Evolutionary conservation across 352 stramenopile species (phyloP), one percentile per base, ranked within the genome.

Genomic region (Globisporangium viniferum): DNA sequence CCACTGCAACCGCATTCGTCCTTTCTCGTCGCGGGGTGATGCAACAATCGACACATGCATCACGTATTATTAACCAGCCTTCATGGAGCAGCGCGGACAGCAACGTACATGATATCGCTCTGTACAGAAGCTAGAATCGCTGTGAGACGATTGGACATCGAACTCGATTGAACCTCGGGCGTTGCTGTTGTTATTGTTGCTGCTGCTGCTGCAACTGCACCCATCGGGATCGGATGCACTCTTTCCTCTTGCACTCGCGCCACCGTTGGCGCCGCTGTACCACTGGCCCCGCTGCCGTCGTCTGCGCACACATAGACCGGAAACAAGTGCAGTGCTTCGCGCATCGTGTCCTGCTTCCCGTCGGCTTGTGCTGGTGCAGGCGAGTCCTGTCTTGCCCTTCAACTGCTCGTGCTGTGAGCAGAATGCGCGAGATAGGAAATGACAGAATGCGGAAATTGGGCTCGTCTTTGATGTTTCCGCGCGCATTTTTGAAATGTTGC

Each of bases 271-370:
- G 62, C 66, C 24, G 69, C 76, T 48, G 33, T 10, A 10, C 56
- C 33, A 12, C 31, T 29, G 10, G 4, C 22, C 33, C n/a, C 56
- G 33, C 6, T 60, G 3, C 29, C 1, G 12, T 82, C 76, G 20
- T 67, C 59, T 9, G 71, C 58, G n/a, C 79, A 68, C 62, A 75
- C 66, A 27, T 78, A 83, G 35, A 93, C 74, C 59, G 85, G 81
- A 51, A 84, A 81, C 59, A 91, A 63, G 64, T 87, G 88, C 63
- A 79, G 49, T 5, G 69, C 78, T 64, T 81, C 81, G 24, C 70
- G 82, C 84, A 92, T 92, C 59, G 24, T 60, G 20, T 46, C 15
- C 36, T 48, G 51, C 59, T 71, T n/a, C 15, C 41, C 20, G 20
- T 49, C 3, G 41, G 15, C 18, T 18, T 49, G 22, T 51, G 24